Percentiles rank a stretch among this genome's conserved stretches.
phyloP scores from a whole-genome alignment of 306 rosid genomes.

The Macrotyloma uniflorum region DNA sequence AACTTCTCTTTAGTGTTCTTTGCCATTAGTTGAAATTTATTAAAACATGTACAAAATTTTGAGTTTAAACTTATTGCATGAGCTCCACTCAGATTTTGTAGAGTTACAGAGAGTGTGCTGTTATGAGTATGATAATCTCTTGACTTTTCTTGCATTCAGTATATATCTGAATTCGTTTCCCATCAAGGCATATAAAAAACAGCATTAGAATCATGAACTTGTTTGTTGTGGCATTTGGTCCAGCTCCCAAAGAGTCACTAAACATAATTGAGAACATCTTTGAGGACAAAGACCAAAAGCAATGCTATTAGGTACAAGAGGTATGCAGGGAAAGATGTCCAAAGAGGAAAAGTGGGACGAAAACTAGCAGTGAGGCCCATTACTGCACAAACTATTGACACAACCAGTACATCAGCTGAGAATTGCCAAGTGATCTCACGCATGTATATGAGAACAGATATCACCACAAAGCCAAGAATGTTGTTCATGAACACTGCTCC shows the following conservation, averaged over 20 bases:
- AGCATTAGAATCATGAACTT: too few relatives aligned
- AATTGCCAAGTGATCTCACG: conserved; percentile 63
- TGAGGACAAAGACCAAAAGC: conserved; percentile 53
- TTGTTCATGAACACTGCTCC: conserved; percentile 80
- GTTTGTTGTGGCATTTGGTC: background rate
- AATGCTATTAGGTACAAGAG: conserved; percentile 53
- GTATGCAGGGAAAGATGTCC: conserved; percentile 60
- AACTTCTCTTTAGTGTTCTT: too few relatives aligned
- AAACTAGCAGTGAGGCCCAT: conserved; percentile 53
- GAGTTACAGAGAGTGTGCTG: too few relatives aligned
- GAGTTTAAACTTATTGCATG: too few relatives aligned
- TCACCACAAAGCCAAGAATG: conserved; percentile 60
- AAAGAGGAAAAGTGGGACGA: conserved; percentile 51
- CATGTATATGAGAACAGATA: conserved; percentile 53
- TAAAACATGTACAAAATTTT: too few relatives aligned
- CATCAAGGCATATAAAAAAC: too few relatives aligned
- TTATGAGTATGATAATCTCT: too few relatives aligned
- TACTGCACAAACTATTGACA: conserved; percentile 53
- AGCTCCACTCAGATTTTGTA: too few relatives aligned
- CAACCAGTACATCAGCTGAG: conserved; percentile 65
- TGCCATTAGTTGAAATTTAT: too few relatives aligned
- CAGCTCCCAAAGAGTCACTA: conserved; percentile 16
- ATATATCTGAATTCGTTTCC: too few relatives aligned
- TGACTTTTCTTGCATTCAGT: too few relatives aligned
- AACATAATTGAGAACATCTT: conserved; percentile 45